Evolutionary conservation across 106 monocot genomes (phyloP).

Genomic region (Allium fistulosum): DNA sequence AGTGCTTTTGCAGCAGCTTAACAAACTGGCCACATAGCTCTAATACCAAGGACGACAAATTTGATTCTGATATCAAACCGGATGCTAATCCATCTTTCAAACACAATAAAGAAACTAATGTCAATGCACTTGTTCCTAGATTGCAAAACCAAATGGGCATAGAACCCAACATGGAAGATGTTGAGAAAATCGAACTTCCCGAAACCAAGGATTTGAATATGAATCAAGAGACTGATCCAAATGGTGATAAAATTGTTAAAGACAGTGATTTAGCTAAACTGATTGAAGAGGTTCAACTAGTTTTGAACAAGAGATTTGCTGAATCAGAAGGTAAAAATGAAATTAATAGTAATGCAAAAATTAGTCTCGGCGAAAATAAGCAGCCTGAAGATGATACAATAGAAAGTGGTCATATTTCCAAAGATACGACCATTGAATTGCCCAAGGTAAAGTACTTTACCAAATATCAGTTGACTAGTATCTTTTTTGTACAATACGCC

Average conservation of each 20-base stretch:
- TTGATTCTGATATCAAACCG: no score
- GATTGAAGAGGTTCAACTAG: constrained; percentile 10
- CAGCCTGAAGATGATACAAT: constrained; percentile 8
- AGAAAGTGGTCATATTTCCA: constrained; percentile 9
- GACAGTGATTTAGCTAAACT: constrained; percentile 19
- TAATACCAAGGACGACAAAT: constrained; percentile 18
- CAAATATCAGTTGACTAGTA: no score
- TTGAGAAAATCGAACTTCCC: constrained; percentile 12
- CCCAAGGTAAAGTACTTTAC: no score
- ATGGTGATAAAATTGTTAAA: constrained; percentile 10
- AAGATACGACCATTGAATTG: constrained; percentile 5
- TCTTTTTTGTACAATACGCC: no score
- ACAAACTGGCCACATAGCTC: constrained; percentile 37
- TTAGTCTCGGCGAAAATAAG: no score
- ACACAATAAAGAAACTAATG: constrained; percentile 14
- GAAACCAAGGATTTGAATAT: constrained; percentile 7
- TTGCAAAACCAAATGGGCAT: constrained; percentile 7
- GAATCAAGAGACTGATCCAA: constrained; percentile 8
- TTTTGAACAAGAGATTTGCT: no score
- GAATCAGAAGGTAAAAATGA: no score
- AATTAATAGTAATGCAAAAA: no score
- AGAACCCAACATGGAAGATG: constrained; percentile 13
- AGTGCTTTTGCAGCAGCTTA: constrained; percentile 39
- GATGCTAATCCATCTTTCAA: no score
- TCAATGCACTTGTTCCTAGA: constrained; percentile 12